Conservation (phyloP, 2,329 filamentous ascomycete species). For the Microsporum audouinii region DNA sequence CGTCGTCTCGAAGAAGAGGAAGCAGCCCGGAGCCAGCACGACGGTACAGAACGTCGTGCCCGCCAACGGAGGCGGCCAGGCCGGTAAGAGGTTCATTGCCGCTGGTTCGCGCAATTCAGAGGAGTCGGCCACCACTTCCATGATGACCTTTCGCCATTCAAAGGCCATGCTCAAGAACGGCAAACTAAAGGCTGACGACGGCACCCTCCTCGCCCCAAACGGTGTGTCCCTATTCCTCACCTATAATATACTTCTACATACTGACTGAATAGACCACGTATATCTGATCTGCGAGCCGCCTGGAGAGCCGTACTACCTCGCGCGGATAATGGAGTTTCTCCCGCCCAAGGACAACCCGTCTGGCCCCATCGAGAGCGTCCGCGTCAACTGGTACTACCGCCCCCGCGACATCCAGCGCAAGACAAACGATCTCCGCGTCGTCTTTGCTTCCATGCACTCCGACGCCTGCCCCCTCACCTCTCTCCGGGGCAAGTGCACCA, state of each 20-base stretch:
- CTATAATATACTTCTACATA: slow-evolving; percentile 10
- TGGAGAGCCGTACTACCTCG: slow-evolving; percentile 94
- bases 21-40: slow-evolving; percentile 47
- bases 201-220: slow-evolving; percentile 69
- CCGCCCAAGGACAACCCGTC: slow-evolving; percentile 63
- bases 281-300: slow-evolving; percentile 96
- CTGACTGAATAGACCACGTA: slow-evolving; percentile 54
- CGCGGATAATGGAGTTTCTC: slow-evolving; percentile 96
- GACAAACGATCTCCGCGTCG: slow-evolving; percentile 75
- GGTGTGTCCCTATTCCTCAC: slow-evolving; percentile 48
- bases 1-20: slow-evolving; percentile 66
- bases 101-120: slow-evolving; percentile 22
- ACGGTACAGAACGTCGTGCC: slow-evolving; percentile 21
- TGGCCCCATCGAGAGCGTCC: slow-evolving; percentile 69
- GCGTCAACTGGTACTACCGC: slow-evolving; percentile 97
- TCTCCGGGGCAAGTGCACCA: slow-evolving; percentile 83
- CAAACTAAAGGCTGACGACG: slow-evolving; percentile 79
- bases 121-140: slow-evolving; percentile 54
- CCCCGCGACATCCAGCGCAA: slow-evolving; percentile 92
- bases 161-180: slow-evolving; percentile 60
- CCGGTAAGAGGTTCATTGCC: slow-evolving; percentile 27
- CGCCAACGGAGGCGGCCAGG: slow-evolving; percentile 1
- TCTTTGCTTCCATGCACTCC: slow-evolving; percentile 98
- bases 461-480: slow-evolving; percentile 88
- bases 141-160: slow-evolving; percentile 74